Percentiles rank a stretch among this genome's conserved stretches.
These are phyloP conservation scores for Misopates orontium DNA, from an alignment of 257 asterid genomes.

Conservation along the genomic window DNA sequence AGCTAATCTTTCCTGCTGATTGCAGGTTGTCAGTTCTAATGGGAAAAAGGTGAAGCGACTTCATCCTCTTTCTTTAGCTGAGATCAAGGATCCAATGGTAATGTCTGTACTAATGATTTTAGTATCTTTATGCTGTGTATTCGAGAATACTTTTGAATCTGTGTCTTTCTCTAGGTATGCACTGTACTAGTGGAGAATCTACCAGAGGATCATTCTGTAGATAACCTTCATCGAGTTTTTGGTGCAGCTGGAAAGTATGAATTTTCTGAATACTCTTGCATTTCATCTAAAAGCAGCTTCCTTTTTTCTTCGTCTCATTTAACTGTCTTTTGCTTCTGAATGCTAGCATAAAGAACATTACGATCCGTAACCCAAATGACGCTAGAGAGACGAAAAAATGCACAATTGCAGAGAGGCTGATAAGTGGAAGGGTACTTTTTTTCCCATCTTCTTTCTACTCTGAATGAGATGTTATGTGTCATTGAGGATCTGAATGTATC, in stretches of 20 bases:
- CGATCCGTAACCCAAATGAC: constrained; percentile 74
- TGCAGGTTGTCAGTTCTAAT: constrained; percentile 77
- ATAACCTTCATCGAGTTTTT: constrained; percentile 74
- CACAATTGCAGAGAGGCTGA: constrained; percentile 84
- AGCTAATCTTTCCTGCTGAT: constrained; percentile 28
- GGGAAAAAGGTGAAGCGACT: constrained; percentile 86
- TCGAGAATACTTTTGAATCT: constrained; percentile 9
- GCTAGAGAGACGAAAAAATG: constrained; percentile 59
- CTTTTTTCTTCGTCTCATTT: neutral
- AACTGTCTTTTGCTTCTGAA: constrained; percentile 27
- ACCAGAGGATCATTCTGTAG: constrained; percentile 91
- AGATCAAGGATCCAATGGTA: constrained; percentile 83
- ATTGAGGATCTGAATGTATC: neutral
- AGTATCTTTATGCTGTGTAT: constrained; percentile 10
- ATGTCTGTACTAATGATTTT: constrained; percentile 17
- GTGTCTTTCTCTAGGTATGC: constrained; percentile 57
- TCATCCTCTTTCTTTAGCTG: constrained; percentile 67
- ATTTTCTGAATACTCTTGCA: constrained; percentile 4
- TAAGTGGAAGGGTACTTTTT: constrained; percentile 73
- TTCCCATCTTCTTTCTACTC: neutral
- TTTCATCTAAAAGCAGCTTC: constrained; percentile 6
- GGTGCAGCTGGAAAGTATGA: constrained; percentile 90
- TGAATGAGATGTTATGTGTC: neutral
- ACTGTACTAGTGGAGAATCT: constrained; percentile 94
- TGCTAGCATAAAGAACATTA: constrained; percentile 63